Conservation (phyloP, 1,284 basidiomycete species). For the Mycena citricolor region DNA sequence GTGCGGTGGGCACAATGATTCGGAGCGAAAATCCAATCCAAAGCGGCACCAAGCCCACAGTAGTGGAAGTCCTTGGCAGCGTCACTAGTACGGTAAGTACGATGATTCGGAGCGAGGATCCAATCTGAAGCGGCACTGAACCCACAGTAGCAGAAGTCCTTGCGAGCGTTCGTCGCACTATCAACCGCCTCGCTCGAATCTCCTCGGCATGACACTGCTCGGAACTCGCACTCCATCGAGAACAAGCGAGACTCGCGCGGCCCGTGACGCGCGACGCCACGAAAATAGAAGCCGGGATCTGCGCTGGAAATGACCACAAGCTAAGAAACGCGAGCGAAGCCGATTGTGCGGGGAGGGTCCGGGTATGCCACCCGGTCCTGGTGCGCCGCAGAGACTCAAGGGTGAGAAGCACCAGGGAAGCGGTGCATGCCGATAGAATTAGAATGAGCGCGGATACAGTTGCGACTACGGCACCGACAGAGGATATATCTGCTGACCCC, state of each 20-base stretch:
- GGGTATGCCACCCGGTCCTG: conserved; percentile 10
- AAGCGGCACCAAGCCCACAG: no score
- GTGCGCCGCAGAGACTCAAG: conserved; percentile 12
- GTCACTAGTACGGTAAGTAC: not conserved
- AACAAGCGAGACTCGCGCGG: conserved; percentile 6
- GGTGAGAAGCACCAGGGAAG: conserved; percentile 6
- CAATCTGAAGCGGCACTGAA: no score
- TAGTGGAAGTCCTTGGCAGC: no score
- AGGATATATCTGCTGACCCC: conserved; percentile 9
- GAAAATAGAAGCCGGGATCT: conserved; percentile 14
- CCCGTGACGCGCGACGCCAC: conserved; percentile 15
- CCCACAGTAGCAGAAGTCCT: conserved; percentile 17
- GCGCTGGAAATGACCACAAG: conserved; percentile 12
- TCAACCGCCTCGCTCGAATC: conserved; percentile 10
- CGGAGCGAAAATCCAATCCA: no score
- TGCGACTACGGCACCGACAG: conserved; percentile 11
- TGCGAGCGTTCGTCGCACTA: conserved; percentile 13
- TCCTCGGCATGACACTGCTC: not conserved
- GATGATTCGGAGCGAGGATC: not conserved
- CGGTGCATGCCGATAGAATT: conserved; percentile 7
- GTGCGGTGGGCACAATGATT: no score
- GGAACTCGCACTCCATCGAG: conserved; percentile 7
- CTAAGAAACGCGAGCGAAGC: conserved; percentile 12
- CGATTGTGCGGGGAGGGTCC: conserved; percentile 15
- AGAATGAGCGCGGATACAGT: conserved; percentile 6